Base-by-base conservation (phyloP, 1,284 basidiomycete genomes). In the Phylloboletellus chloephorus region DNA sequence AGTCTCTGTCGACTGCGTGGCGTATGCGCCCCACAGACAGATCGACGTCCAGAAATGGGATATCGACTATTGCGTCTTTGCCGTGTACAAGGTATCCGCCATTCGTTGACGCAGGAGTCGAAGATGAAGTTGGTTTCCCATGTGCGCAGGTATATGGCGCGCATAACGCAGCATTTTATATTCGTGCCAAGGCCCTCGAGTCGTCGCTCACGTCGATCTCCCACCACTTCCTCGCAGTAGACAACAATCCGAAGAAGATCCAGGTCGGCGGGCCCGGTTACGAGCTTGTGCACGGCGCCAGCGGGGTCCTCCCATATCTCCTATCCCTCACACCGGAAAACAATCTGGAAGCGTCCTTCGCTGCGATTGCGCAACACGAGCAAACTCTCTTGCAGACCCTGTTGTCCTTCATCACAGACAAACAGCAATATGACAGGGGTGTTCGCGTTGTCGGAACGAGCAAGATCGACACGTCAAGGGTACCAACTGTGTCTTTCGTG, bases 21-120 rank as follows among this genome's bases (percentile, higher is more conserved):
- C 85, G 3, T 88, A 83, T 51, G 82, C 84, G 4, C 85, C 86
- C 1, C 85, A 89, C 54, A 67, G 83, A 7, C 62, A 66, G 36
- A 74, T 88, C 15, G 76, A 84, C 50, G 84, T 87, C 4, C 72
- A 71, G 47, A 76, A 71, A 32, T 88, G 84, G 86, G 82, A 85
- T 41, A 71, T 85, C 24, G 84, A 89, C 51, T 85, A 79, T 54
- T 75, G 72, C 33, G 75, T 80, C 39, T 82, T 87, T 58, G 78
- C 82, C 2, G 73, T 79, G 49, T 89, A 89, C 68, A 89, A 89
- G 74, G 85, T 81, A 30, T n/a, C 6, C 8, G 10, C n/a, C n/a
- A 17, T 57, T 37, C 13, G 15, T 22, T 13, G 26, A n/a, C 9
- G 13, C 17, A 13, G 4, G n/a, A 3, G 9, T 12, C 28, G 16